These are phyloP conservation scores for Rutstroemia sp. DNA, from an alignment of 2,329 filamentous ascomycete genomes.

Conservation along the genomic window DNA sequence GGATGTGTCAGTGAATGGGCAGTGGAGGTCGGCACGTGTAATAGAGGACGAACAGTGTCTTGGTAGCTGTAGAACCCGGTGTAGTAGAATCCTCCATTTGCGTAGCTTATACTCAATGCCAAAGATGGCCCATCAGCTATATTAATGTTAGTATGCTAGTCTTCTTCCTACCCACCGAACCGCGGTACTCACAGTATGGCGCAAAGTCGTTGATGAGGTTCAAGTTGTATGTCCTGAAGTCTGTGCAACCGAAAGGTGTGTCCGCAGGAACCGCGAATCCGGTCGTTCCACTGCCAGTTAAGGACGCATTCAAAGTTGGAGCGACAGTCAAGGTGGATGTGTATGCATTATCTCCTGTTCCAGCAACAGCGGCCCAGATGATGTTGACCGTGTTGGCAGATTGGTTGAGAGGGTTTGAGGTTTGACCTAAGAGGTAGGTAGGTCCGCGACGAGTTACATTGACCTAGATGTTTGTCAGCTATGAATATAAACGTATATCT, in stretches of 20 bases:
- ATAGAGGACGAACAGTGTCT: constrained; percentile 44
- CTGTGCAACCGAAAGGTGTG: constrained; percentile 54
- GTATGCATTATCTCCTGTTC: constrained; percentile 50
- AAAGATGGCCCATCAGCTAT: constrained; percentile 44
- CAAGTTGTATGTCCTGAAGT: constrained; percentile 61
- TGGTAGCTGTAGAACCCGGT: constrained; percentile 61
- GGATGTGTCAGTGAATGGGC: not conserved
- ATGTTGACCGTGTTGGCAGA: constrained; percentile 44
- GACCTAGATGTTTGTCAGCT: constrained; percentile 41
- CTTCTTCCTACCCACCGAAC: not conserved
- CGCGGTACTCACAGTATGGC: constrained; percentile 27
- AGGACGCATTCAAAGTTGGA: constrained; percentile 53
- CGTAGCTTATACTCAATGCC: constrained; percentile 52
- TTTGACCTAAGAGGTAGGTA: constrained; percentile 52
- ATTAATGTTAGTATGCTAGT: not conserved
- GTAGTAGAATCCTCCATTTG: constrained; percentile 61
- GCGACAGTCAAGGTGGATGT: constrained; percentile 56
- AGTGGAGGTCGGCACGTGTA: no score
- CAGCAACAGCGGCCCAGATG: constrained; percentile 49
- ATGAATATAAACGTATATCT: not conserved
- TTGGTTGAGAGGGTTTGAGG: constrained; percentile 18
- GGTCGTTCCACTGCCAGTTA: constrained; percentile 54
- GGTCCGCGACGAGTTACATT: constrained; percentile 57
- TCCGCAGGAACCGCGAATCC: constrained; percentile 51
- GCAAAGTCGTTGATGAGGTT: constrained; percentile 55